These are phyloP conservation scores for Limonium bicolor DNA, from an alignment of 148 eudicot species.

Conservation along the genomic window DNA sequence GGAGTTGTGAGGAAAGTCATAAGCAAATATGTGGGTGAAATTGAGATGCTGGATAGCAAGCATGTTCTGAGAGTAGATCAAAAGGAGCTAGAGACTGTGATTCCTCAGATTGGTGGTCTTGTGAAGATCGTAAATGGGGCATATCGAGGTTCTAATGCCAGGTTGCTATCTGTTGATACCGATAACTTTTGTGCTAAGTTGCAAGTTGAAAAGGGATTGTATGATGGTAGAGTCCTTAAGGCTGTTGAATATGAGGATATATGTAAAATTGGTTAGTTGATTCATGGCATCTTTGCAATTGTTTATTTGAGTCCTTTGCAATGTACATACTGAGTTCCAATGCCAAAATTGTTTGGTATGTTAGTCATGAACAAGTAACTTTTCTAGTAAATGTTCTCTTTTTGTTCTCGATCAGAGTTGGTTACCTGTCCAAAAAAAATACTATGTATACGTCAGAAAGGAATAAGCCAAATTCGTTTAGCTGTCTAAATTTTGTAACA, in stretches of 20 bases:
- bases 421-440: no score
- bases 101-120: conserved; percentile 82
- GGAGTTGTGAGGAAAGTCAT: conserved; percentile 68
- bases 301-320: not conserved
- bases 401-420: no score
- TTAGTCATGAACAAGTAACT: no score
- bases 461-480: no score
- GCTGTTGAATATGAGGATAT: conserved; percentile 89
- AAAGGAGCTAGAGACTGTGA: conserved; percentile 85
- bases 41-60: conserved; percentile 80
- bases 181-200: conserved; percentile 72
- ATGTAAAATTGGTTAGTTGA: conserved; percentile 36
- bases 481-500: no score
- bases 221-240: conserved; percentile 73
- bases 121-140: conserved; percentile 90
- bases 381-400: no score
- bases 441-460: no score
- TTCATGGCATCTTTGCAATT: not conserved
- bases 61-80: conserved; percentile 88
- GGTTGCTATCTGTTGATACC: conserved; percentile 43
- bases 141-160: conserved; percentile 67
- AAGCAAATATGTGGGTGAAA: conserved; percentile 74
- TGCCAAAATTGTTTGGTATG: no score
- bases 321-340: no score
- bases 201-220: conserved; percentile 77